Base-by-base conservation (phyloP, 495 filamentous ascomycete genomes). In the Sphaerosporella brunnea region DNA sequence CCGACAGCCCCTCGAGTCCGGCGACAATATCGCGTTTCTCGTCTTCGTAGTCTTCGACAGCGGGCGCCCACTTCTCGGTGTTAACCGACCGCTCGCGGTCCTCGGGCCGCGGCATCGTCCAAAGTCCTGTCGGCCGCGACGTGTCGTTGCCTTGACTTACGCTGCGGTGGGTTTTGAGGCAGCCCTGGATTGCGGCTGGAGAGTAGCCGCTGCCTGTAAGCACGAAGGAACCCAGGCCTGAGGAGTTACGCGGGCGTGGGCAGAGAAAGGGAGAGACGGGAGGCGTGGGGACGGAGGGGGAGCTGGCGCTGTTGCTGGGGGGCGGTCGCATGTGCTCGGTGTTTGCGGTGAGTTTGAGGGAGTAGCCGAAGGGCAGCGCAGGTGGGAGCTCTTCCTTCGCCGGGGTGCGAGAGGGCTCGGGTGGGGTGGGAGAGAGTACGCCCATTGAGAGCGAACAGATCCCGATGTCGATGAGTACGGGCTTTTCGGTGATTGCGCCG, bases 401-500 rank as follows among this genome's bases (percentile, higher is more conserved):
- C 19, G 35, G 25, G 30, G 85, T 92, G 7, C 86, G 20, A n/a
- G 10, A 13, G 41, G 41, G 25, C 2, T 25, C 15, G 4, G 24
- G 10, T 4, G 43, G 11, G 4, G 43, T 34, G 9, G 30, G 28
- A 28, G 4, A n/a, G 13, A 4, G 43, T 10, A 28, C 20, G 4
- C 39, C 43, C 43, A 15, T 23, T 11, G 43, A n/a, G 9, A 46
- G 5, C 23, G 85, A 93, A 7, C 87, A 81, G 65, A 88, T 84
- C 25, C 75, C 79, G 13, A 96, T 81, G 60, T 96, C 87, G 40
- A 90, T 70, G 5, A 99, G 70, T 1, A 88, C 82, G 0, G 90
- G 84, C 52, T 88, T 80, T 45, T 87, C 79, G 0, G 83, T 92
- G 46, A 99, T 68, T 3, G 84, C 84, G 4, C 88, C 86, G 41